Percentiles rank a stretch among this genome's conserved stretches.
phyloP scores from a whole-genome alignment of 495 filamentous ascomycete genomes.

The Pseudomonodictys pantanalensis region DNA sequence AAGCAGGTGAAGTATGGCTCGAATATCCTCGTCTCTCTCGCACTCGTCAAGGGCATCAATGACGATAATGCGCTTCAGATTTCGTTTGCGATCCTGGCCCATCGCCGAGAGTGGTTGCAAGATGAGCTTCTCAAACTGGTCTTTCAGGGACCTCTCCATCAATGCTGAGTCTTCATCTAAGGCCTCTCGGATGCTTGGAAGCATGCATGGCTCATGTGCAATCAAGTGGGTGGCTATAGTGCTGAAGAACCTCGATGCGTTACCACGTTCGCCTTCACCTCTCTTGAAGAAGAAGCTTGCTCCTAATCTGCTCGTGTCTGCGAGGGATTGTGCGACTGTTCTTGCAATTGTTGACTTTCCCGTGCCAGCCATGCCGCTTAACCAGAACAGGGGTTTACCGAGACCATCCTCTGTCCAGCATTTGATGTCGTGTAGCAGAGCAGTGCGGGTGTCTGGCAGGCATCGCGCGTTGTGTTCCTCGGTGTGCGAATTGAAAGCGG shows the following conservation, averaged over 20 bases:
- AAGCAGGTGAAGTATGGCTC: conserved; percentile 35
- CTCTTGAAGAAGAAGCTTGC: conserved; percentile 35
- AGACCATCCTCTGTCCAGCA: conserved; percentile 21
- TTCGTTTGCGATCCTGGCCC: background rate
- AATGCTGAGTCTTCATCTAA: conserved; percentile 18
- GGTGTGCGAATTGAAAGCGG: conserved; percentile 23
- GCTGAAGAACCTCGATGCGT: conserved; percentile 28
- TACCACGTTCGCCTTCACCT: conserved; percentile 27
- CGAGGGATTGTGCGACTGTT: conserved; percentile 25
- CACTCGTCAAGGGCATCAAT: conserved; percentile 43
- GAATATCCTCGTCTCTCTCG: conserved; percentile 32
- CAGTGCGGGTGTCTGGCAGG: conserved; percentile 27
- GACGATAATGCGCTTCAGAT: conserved; percentile 25
- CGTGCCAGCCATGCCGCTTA: conserved; percentile 37
- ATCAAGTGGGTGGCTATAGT: conserved; percentile 27
- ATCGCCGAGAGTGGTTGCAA: conserved; percentile 13
- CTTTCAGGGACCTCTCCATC: conserved; percentile 8
- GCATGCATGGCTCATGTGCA: conserved; percentile 7
- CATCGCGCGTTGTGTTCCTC: conserved; percentile 27
- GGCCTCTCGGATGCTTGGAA: conserved; percentile 5
- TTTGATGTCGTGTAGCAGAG: conserved; percentile 24
- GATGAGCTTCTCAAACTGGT: conserved; percentile 19
- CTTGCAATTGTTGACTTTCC: conserved; percentile 41
- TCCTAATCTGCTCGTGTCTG: conserved; percentile 18
- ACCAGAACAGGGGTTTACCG: conserved; percentile 37